phyloP scores from a whole-genome alignment of 163 green algal genomes.

The Picocystis sp. region DNA sequence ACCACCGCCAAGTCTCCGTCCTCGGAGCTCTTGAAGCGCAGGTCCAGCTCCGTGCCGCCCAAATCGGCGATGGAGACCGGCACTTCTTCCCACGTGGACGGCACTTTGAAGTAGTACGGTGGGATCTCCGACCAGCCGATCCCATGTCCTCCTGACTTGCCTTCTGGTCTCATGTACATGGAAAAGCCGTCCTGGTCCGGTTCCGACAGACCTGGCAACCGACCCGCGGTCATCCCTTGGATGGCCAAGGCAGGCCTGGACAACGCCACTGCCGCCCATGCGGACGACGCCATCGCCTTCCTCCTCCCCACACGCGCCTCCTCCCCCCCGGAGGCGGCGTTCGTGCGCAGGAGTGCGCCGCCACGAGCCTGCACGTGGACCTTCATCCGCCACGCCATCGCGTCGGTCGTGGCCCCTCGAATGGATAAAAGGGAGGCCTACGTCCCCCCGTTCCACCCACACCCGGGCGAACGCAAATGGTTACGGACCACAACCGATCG shows the following conservation, averaged over 20 bases:
- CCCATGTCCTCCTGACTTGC: conserved; percentile 76
- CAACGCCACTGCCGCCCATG: too few relatives aligned
- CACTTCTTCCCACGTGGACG: conserved; percentile 61
- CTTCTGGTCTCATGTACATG: conserved; percentile 66
- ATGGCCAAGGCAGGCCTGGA: conserved; percentile 25
- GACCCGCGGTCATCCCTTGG: conserved; percentile 52
- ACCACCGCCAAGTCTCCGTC: conserved; percentile 66
- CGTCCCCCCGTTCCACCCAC: too few relatives aligned
- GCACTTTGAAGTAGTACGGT: conserved; percentile 62
- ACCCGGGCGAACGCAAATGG: too few relatives aligned
- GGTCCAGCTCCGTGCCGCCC: conserved; percentile 76
- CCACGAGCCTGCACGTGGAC: too few relatives aligned
- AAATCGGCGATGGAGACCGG: conserved; percentile 92
- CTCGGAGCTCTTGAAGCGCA: conserved; percentile 55
- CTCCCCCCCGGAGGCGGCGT: too few relatives aligned
- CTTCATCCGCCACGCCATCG: too few relatives aligned
- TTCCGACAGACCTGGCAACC: conserved; percentile 43
- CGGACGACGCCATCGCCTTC: too few relatives aligned
- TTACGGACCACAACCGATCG: too few relatives aligned
- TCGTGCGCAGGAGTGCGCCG: too few relatives aligned
- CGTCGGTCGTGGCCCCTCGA: too few relatives aligned
- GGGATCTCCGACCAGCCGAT: conserved; percentile 89
- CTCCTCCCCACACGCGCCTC: too few relatives aligned
- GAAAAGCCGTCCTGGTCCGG: conserved; percentile 48
- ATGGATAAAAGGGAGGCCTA: too few relatives aligned